Percentiles rank a stretch among this genome's conserved stretches.
These are phyloP conservation scores for Phytophthora gonapodyides DNA, from an alignment of 352 stramenopile genomes.

Conservation along the genomic window DNA sequence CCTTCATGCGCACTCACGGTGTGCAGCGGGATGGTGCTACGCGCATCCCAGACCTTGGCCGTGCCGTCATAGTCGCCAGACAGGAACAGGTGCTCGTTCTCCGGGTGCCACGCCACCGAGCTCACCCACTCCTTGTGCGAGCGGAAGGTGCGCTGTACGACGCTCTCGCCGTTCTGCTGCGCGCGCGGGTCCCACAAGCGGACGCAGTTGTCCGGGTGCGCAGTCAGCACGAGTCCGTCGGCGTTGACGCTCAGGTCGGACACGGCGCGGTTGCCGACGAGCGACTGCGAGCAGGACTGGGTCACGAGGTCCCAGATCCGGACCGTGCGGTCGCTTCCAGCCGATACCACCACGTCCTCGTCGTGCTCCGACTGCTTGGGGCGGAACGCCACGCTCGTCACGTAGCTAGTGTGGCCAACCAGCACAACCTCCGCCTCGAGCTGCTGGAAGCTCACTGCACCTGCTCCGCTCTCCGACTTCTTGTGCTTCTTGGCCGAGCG, in stretches of 20 bases:
- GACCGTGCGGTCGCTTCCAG: constrained; percentile 70
- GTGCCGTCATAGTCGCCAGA: constrained; percentile 78
- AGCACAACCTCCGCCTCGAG: constrained; percentile 77
- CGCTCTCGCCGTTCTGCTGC: constrained; percentile 64
- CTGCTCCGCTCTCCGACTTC: constrained; percentile 43
- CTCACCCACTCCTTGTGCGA: constrained; percentile 89
- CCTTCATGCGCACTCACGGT: constrained; percentile 75
- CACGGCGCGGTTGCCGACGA: constrained; percentile 77
- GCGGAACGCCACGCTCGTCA: constrained; percentile 77
- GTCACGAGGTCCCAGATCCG: constrained; percentile 82
- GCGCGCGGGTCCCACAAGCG: constrained; percentile 84
- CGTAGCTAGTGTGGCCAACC: constrained; percentile 75
- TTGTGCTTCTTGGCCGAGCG: constrained; percentile 77
- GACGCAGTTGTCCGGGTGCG: constrained; percentile 80
- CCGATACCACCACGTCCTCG: constrained; percentile 61
- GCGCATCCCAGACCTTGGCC: constrained; percentile 84
- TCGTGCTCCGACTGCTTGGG: constrained; percentile 47
- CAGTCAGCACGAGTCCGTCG: constrained; percentile 68
- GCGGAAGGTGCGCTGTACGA: constrained; percentile 81
- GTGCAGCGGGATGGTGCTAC: constrained; percentile 76
- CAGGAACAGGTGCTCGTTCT: constrained; percentile 67
- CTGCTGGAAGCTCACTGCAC: constrained; percentile 65
- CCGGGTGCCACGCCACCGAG: constrained; percentile 69
- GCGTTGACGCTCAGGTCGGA: constrained; percentile 73
- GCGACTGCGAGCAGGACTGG: constrained; percentile 72